Evolutionary conservation across 2,329 filamentous ascomycete genomes (phyloP), one percentile per base, ranked within the genome.

Genomic region (Coniella lustricola): DNA sequence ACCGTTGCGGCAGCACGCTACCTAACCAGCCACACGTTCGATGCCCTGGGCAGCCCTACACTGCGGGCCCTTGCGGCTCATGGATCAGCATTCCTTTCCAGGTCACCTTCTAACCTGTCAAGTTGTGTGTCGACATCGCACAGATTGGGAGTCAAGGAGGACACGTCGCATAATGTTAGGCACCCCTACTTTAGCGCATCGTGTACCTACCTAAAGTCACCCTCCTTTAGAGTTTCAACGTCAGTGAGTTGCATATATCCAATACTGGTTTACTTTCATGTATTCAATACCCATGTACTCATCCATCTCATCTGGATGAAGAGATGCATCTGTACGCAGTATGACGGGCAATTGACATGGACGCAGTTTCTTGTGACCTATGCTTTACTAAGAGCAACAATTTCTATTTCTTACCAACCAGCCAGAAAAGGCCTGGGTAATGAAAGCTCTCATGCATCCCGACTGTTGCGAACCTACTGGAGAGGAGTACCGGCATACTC

Each of bases 111-210:
- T 32, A 7, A 18, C 20, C 12, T 16, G 14, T 25, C 22, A 12
- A 33, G 16, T 20, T 14, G 22, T n/a, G n/a, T n/a, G n/a, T 41
- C 21, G 3, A n/a, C 14, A 41, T n/a, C 21, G 12, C 35, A 29
- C 25, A 29, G 5, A 29, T 29, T 29, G 25, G 25, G 25, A 29
- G 25, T 29, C 10, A 10, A 22, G 29, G 16, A 33, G 40, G 40
- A 33, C 40, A 42, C 40, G 40, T 42, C 33, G 33, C 22, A 12
- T 21, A 14, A 33, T 12, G 32, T 47, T 47, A 37, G 44, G 44
- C 44, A 47, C 17, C 44, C 38, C 44, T 47, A 35, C 37, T 34
- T 31, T 47, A 47, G 36, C 36, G 17, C 31, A 18, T 20, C 18
- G 31, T 29, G 31, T 34, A 46, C 36, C 36, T 41, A 40, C 31